These are phyloP conservation scores for Epichloe typhina DNA, from an alignment of 2,329 filamentous ascomycete species.

Conservation along the genomic window DNA sequence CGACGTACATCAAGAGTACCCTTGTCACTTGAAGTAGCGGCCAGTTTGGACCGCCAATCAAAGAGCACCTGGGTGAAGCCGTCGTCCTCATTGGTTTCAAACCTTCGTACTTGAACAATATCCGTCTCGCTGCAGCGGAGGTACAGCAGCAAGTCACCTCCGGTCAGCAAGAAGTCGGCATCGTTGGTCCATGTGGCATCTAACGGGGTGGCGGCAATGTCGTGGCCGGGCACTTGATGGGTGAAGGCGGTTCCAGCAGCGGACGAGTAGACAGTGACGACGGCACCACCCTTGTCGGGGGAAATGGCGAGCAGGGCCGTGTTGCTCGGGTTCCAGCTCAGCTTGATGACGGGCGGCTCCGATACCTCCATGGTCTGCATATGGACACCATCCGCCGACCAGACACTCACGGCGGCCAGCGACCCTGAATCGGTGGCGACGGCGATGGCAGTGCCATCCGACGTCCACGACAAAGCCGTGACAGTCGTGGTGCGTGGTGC, in stretches of 20 bases:
- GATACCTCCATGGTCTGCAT: slow-evolving; percentile 41
- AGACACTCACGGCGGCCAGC: slow-evolving; percentile 40
- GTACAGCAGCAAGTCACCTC: slow-evolving; percentile 38
- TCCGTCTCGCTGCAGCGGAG: slow-evolving; percentile 33
- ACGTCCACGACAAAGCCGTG: slow-evolving; percentile 48
- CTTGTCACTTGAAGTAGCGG: slow-evolving; percentile 46
- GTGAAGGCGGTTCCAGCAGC: slow-evolving; percentile 30
- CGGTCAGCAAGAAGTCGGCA: slow-evolving; percentile 44
- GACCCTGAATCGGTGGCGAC: slow-evolving; percentile 43
- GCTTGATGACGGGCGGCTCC: slow-evolving; percentile 48
- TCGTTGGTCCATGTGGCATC: slow-evolving; percentile 49
- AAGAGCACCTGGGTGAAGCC: slow-evolving; percentile 42
- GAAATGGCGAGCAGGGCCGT: slow-evolving; percentile 43
- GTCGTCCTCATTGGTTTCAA: slow-evolving; percentile 40
- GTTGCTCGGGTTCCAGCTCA: slow-evolving; percentile 46
- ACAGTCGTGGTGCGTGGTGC: slow-evolving; percentile 38
- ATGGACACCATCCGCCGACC: slow-evolving; percentile 38
- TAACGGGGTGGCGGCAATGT: slow-evolving; percentile 35
- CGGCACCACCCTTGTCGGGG: slow-evolving; percentile 40
- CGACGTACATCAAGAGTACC: slow-evolving; percentile 47
- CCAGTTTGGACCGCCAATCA: slow-evolving; percentile 37
- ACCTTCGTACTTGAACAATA: slow-evolving; percentile 34
- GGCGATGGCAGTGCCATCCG: slow-evolving; percentile 41
- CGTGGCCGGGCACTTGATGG: slow-evolving; percentile 35
- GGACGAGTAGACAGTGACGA: slow-evolving; percentile 42